phyloP scores from a whole-genome alignment of 352 stramenopile species.

The Phytophthora megakarya region DNA sequence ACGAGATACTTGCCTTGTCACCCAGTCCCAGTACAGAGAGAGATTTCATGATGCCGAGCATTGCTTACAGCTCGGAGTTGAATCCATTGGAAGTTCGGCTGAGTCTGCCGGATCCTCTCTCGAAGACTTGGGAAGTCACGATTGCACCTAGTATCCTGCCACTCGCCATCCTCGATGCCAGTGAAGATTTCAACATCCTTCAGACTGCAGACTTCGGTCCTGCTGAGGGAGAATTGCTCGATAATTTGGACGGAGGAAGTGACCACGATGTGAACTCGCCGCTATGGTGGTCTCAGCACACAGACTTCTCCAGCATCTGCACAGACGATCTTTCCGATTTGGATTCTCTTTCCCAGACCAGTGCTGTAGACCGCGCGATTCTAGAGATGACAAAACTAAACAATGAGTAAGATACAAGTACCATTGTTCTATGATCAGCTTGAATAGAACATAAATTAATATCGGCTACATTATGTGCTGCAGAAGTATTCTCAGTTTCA shows the following conservation, averaged over 20 bases:
- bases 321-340: constrained; percentile 66
- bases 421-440: no score
- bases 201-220: not conserved
- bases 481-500: no score
- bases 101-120: constrained; percentile 33
- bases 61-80: constrained; percentile 45
- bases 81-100: constrained; percentile 62
- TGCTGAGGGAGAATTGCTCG: constrained; percentile 6
- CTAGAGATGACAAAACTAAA: no score
- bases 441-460: no score
- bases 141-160: constrained; percentile 41
- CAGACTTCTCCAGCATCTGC: constrained; percentile 52
- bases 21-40: not conserved
- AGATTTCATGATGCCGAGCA: constrained; percentile 33
- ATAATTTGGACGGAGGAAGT: constrained; percentile 15
- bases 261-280: constrained; percentile 38
- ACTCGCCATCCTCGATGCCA: constrained; percentile 18
- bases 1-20: constrained; percentile 6
- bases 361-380: no score
- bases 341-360: constrained; percentile 56
- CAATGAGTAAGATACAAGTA: no score
- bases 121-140: constrained; percentile 41
- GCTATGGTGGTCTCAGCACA: constrained; percentile 42
- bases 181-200: constrained; percentile 7
- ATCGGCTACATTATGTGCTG: no score